Evolutionary conservation across 1,284 basidiomycete genomes (phyloP).

Genomic region (Sanghuangporus weigelae): DNA sequence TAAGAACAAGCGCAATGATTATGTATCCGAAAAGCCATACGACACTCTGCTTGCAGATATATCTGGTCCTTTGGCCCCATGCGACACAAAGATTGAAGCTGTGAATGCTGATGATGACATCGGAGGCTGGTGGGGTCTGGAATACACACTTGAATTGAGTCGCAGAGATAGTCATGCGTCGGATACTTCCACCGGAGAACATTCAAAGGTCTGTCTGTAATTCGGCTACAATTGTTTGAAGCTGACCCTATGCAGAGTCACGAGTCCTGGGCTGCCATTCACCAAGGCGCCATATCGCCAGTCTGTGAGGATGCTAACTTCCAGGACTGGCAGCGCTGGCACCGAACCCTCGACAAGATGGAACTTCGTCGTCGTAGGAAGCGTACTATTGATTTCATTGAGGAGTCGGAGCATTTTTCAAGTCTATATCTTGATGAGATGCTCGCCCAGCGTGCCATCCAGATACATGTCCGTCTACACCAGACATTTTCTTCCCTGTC

Average conservation of each 20-base stretch:
- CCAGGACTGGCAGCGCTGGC: slow-evolving; percentile 36
- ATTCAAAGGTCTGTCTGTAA: slow-evolving; percentile 32
- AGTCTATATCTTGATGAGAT: slow-evolving; percentile 35
- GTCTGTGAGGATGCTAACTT: slow-evolving; percentile 36
- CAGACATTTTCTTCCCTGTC: not conserved
- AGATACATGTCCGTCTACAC: slow-evolving; percentile 23
- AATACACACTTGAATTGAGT: slow-evolving; percentile 40
- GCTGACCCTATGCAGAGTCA: slow-evolving; percentile 30
- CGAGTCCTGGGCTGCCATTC: slow-evolving; percentile 40
- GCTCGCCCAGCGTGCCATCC: slow-evolving; percentile 22
- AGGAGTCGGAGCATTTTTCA: slow-evolving; percentile 31
- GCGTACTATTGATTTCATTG: slow-evolving; percentile 32
- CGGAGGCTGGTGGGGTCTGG: slow-evolving; percentile 41
- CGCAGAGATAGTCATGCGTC: slow-evolving; percentile 33
- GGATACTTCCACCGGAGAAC: slow-evolving; percentile 32
- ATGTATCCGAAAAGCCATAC: slow-evolving; percentile 13
- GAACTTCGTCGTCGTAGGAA: slow-evolving; percentile 30
- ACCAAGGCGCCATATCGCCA: slow-evolving; percentile 32
- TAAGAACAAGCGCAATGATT: not conserved
- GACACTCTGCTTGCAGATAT: slow-evolving; percentile 25
- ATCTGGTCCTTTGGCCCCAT: not conserved
- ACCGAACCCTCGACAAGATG: slow-evolving; percentile 31
- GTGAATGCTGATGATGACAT: slow-evolving; percentile 22
- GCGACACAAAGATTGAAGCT: not conserved
- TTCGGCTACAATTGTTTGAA: not conserved